Evolutionary conservation across 106 monocot species (phyloP), one percentile per base, ranked within the genome.

Genomic region (Vanilla planifolia): DNA sequence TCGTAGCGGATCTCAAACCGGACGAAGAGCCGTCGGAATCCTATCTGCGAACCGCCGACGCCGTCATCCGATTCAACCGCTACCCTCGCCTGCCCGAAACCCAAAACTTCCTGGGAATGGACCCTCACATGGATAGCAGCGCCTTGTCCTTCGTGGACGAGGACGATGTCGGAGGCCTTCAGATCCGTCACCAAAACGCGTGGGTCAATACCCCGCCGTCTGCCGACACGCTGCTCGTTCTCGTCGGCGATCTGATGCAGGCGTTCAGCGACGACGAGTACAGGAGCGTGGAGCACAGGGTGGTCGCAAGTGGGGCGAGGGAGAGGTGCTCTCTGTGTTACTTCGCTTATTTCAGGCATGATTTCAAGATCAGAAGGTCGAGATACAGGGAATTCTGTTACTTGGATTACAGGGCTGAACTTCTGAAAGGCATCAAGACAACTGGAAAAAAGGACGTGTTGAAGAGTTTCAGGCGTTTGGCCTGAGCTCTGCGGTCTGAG

Each of bases 311-410:
- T 56, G 16, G 29, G 2, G 19, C 20, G 2, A 68, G 41, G 24
- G 85, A 79, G 79, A 90, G 90, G 66, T 43, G 76, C 2, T 82
- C 90, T 1, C 7, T 85, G 24, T 78, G 90, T 64, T 90, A 82
- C 45, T 90, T 90, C 47, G 82, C 64, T 3, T 90, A 82, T 59
- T 85, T 85, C 8, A 2, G 20, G 28, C 85, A 82, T 16, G 79
- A 79, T 30, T 44, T 33, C 34, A 27, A 70, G 9, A 72, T 82
- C 6, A 8, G 11, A 6, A 74, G 77, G 71, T 77, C 70, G 6
- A 77, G 11, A 8, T 90, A 90, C 68, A 82, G 43, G 58, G 51
- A 57, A 6, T 90, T 85, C 47, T 77, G 73, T 48, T 79, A 79
- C 67, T 68, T 46, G 57, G 79, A 85, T 33, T 90, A 74, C 62